Conservation (phyloP, 2,329 filamentous ascomycete species). For the Dactylonectria estremocensis region DNA sequence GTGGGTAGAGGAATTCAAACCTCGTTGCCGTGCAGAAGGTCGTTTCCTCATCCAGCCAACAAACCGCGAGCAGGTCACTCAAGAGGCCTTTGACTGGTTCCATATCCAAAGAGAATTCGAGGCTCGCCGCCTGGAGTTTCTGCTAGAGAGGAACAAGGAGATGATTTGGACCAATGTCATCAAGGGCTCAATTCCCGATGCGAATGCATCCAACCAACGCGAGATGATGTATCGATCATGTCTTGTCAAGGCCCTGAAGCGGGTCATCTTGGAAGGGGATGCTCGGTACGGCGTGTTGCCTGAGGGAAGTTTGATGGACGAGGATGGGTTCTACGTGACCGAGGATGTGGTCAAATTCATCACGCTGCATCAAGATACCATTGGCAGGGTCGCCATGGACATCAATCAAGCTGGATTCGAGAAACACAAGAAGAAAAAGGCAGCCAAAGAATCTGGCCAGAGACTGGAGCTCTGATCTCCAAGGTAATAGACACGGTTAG, state of each 20-base stretch:
- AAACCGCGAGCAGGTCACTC: constrained; percentile 63
- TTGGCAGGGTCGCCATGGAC: constrained; percentile 54
- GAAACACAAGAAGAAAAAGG: constrained; percentile 17
- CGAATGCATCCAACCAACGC: constrained; percentile 43
- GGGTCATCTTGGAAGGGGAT: constrained; percentile 64
- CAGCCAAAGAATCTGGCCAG: neutral
- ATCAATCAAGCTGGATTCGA: constrained; percentile 40
- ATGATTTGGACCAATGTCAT: constrained; percentile 64
- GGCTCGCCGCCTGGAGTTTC: constrained; percentile 58
- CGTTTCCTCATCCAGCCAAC: constrained; percentile 50
- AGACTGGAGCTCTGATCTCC: neutral
- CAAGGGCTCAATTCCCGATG: constrained; percentile 53
- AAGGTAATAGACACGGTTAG: neutral
- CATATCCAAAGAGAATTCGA: constrained; percentile 61
- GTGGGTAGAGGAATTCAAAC: constrained; percentile 77
- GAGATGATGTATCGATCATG: constrained; percentile 52
- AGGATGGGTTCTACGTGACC: constrained; percentile 61
- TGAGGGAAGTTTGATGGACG: constrained; percentile 48
- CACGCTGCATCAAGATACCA: constrained; percentile 52
- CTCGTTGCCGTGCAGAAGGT: constrained; percentile 60
- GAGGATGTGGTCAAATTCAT: constrained; percentile 62
- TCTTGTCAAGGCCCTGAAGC: constrained; percentile 62
- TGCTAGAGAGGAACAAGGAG: constrained; percentile 56
- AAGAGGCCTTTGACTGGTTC: constrained; percentile 70
- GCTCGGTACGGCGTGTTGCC: constrained; percentile 54